Evolutionary conservation across 179 eudicot species (phyloP), one percentile per base, ranked within the genome.

Genomic region (Sideroxylon spinosum): DNA sequence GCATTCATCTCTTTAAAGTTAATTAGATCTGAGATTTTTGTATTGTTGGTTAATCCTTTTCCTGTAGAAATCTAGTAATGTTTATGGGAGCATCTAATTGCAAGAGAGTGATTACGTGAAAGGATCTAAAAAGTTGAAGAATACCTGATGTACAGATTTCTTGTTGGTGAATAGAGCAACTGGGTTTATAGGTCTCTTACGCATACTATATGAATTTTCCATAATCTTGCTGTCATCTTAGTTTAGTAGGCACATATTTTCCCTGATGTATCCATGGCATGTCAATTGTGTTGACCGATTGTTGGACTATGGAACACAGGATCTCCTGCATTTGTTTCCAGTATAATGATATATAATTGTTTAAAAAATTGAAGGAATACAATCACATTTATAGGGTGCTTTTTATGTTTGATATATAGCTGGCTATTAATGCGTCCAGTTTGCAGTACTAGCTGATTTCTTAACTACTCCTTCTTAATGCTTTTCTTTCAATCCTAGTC

Each of bases 401-500:
- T 28, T 25, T 57, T 72, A 17, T 49, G 20, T 4, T 26, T 70
- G 0, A 23, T 23, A 6, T 71, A 19, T 16, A 19, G 25, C 63
- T 25, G 73, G 29, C 64, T 76, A 20, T 22, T 16, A 0, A 6
- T 66, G 19, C 68, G 66, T 84, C 69, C 29, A 63, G 52, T 57
- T 65, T 77, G 20, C 55, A 48, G 25, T 46, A 46, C 64, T 64
- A 44, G 68, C 63, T 76, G 69, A 57, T 71, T 76, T 60, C 25
- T 81, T 75, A 50, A 64, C 83, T 60, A 49, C 25, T 82, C 79
- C 57, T 81, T 80, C 61, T 48, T 76, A 25, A 59, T 75, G 20
- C 26, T 76, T 37, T 62, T 19, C 64, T 75, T 72, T 81, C 72
- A 50, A 17, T 74, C 75, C 57, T 82, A 96, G 99, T 57, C 98